Evolutionary conservation across 2,329 filamentous ascomycete species (phyloP).

Genomic region (Neonectria faginata): DNA sequence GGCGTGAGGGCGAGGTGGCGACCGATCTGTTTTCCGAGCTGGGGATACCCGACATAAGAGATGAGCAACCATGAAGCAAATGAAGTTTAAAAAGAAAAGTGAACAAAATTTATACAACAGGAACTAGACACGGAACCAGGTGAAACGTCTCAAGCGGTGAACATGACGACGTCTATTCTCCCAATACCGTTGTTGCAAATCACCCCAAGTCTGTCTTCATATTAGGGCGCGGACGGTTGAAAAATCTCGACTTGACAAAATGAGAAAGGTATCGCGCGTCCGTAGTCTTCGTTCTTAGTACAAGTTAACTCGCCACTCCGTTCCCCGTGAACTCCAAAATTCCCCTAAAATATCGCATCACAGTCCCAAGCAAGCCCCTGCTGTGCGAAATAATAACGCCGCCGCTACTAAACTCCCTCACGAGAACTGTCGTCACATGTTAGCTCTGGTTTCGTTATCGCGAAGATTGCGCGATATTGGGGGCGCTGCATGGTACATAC

Average conservation of each 20-base stretch:
- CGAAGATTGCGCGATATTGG: neutral
- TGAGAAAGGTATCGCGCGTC: conserved; percentile 40
- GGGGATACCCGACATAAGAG: conserved; percentile 52
- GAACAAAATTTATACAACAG: conserved; percentile 3
- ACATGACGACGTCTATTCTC: conserved; percentile 1
- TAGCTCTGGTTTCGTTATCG: conserved; percentile 7
- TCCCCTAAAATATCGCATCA: conserved; percentile 29
- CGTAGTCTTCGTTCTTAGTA: conserved; percentile 40
- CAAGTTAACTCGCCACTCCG: conserved; percentile 43
- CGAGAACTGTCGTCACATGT: conserved; percentile 40
- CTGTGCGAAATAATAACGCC: conserved; percentile 37
- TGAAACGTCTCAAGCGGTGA: conserved; percentile 12
- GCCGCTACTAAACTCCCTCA: conserved; percentile 29
- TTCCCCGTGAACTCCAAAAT: conserved; percentile 42
- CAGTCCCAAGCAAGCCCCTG: conserved; percentile 27
- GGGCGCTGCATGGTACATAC: conserved; percentile 55
- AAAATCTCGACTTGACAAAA: conserved; percentile 30
- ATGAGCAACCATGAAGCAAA: conserved; percentile 19
- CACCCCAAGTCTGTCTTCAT: conserved; percentile 2
- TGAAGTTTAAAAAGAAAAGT: neutral
- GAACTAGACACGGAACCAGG: conserved; percentile 9
- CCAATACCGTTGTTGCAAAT: conserved; percentile 15
- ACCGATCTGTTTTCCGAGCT: conserved; percentile 64
- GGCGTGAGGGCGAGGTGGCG: conserved; percentile 64
- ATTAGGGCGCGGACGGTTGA: conserved; percentile 10